Evolutionary conservation across 2,329 filamentous ascomycete genomes (phyloP).

Genomic region (Xylaria sp.): DNA sequence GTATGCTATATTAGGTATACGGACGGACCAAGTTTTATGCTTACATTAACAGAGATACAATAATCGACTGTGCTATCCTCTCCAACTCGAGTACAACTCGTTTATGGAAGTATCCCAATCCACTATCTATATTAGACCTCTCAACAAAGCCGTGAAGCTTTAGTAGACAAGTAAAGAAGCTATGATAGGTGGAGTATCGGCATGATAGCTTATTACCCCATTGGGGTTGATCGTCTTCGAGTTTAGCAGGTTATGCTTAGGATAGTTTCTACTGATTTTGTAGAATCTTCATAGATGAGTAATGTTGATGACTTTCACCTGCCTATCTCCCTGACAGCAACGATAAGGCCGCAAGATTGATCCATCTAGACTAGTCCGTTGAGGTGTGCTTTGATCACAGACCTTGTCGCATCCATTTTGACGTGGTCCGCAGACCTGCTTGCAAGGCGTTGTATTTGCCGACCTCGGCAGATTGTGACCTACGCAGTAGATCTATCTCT

Average conservation of each 20-base stretch:
- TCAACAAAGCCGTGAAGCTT: background rate
- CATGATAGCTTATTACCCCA: background rate
- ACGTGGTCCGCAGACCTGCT: background rate
- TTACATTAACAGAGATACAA: background rate
- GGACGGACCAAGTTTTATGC: conserved; percentile 4
- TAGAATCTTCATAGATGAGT: background rate
- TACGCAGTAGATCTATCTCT: conserved; percentile 13
- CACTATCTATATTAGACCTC: background rate
- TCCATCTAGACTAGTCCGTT: background rate
- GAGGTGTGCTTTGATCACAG: background rate
- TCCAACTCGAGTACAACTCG: conserved; percentile 12
- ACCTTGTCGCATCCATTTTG: conserved; percentile 6
- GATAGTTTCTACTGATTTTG: background rate
- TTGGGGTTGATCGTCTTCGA: background rate
- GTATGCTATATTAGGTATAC: conserved; percentile 6
- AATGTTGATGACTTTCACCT: background rate
- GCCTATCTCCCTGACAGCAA: background rate
- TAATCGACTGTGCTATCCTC: background rate
- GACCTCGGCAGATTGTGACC: conserved; percentile 27
- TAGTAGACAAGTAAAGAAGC: background rate
- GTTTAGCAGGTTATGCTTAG: background rate
- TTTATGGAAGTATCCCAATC: background rate
- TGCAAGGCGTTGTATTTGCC: conserved; percentile 20
- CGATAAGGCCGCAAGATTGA: background rate
- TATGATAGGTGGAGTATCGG: background rate